Evolutionary conservation across 768 basidiomycete genomes (phyloP), one percentile per base, ranked within the genome.

Genomic region (Crucibulum laeve): DNA sequence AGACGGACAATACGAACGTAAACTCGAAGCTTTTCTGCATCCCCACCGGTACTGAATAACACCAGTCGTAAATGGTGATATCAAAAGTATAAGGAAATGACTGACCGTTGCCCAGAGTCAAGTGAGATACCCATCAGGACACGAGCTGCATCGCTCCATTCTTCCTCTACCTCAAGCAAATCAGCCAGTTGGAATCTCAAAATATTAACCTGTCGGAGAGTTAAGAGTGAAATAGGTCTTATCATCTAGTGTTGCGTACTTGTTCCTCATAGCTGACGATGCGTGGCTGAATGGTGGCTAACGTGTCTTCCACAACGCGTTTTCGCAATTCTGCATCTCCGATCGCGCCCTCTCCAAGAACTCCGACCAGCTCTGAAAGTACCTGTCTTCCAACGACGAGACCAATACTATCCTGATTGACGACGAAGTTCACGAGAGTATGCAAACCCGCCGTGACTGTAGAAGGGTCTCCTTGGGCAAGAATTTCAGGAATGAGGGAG

Each of bases 211-310:
- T 97, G 56, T 4, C n/a, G 25, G 4, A 36, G 25, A 32, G 38
- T 26, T 11, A 22, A 47, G 33, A 41, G 28, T 47, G 26, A 25
- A 44, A 45, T 42, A 40, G 25, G 37, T 38, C 13, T 14, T 32
- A 32, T 28, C 23, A 25, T 7, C 18, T 32, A 39, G 37, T 36
- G 47, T 19, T 17, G 53, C 79, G 52, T 54, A 92, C 96, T 76
- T 96, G 93, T 64, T 97, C 93, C 60, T 99, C 95, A 55, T 90
- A 95, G 61, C 86, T 92, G 49, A 90, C 91, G 52, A 92, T 77
- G 44, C 89, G 74, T 15, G 87, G 80, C 59, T 91, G 83, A 28
- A 88, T 68, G 24, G 79, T 73, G 15, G 70, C 66, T 25, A 96
- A 71, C 0, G 87, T 84, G 32, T 84, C 82, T 59, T 90, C 74